phyloP scores from a whole-genome alignment of 1,139 yeast species.

The Yamadazyma membranifaciens region DNA sequence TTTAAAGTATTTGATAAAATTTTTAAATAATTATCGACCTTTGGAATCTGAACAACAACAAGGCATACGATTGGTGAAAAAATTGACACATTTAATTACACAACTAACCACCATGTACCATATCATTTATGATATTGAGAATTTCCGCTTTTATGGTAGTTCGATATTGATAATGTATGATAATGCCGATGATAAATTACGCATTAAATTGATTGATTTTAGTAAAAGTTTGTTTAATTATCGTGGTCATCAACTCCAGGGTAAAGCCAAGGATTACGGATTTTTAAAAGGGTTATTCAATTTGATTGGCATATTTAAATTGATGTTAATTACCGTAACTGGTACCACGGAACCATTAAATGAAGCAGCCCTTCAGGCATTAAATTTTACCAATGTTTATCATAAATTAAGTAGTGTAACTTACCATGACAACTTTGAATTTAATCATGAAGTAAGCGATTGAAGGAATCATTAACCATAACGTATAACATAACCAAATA shows the following conservation, averaged over 20 bases:
- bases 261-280: constrained; percentile 56
- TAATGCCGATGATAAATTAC: constrained; percentile 24
- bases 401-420: too few relatives aligned
- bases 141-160: constrained; percentile 93
- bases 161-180: constrained; percentile 78
- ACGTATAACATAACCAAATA: too few relatives aligned
- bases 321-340: constrained; percentile 33
- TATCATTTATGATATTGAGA: constrained; percentile 56
- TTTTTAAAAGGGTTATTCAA: constrained; percentile 79
- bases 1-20: constrained; percentile 68
- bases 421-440: neutral
- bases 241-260: constrained; percentile 8
- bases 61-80: constrained; percentile 50
- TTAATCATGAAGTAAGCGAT: constrained; percentile 1
- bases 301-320: constrained; percentile 58
- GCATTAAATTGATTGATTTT: constrained; percentile 84
- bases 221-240: constrained; percentile 61
- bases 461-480: constrained; percentile 3
- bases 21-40: constrained; percentile 46
- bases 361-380: too few relatives aligned
- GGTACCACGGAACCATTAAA: too few relatives aligned
- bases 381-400: too few relatives aligned
- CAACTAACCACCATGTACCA: constrained; percentile 3
- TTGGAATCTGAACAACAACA: constrained; percentile 68
- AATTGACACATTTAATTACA: constrained; percentile 50